phyloP scores from a whole-genome alignment of 768 basidiomycete species.

The Amanita rimosa region DNA sequence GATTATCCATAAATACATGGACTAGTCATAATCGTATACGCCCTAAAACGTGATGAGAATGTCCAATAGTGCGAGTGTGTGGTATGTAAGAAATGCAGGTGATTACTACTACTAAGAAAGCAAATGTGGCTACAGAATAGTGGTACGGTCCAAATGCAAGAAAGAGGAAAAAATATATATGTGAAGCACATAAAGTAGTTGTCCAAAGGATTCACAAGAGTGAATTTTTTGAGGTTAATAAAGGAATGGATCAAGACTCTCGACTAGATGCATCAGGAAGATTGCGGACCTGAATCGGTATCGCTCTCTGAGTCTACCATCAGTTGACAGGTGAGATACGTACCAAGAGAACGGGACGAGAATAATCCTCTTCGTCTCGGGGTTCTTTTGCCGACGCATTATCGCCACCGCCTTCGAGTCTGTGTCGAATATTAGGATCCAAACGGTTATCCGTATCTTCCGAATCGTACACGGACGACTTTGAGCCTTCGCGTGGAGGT shows the following conservation, averaged over 20 bases:
- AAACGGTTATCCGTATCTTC: conserved; percentile 30
- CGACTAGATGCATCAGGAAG: conserved; percentile 32
- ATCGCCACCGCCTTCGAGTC: conserved; percentile 19
- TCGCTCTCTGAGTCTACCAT: not conserved
- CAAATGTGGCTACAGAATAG: not conserved
- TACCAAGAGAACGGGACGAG: conserved; percentile 43
- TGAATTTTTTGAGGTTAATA: not conserved
- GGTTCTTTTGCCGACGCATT: conserved; percentile 19
- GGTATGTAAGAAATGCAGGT: not conserved
- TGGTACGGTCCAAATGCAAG: not conserved
- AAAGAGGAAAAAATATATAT: not conserved
- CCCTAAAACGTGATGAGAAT: too few relatives aligned
- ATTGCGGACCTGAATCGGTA: conserved; percentile 39
- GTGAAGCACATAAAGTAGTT: conserved; percentile 10
- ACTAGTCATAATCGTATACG: too few relatives aligned
- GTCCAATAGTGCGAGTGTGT: not conserved
- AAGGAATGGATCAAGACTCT: conserved; percentile 2
- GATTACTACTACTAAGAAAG: not conserved
- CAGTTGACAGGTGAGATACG: conserved; percentile 12
- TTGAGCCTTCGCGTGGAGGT: conserved; percentile 9
- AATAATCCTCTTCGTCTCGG: conserved; percentile 46
- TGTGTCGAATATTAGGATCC: conserved; percentile 30
- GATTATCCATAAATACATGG: not conserved
- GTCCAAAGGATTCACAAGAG: not conserved
- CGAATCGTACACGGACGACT: conserved; percentile 22